phyloP scores from a whole-genome alignment of 768 basidiomycete species.

The Tubosaeta brunneosetosa region DNA sequence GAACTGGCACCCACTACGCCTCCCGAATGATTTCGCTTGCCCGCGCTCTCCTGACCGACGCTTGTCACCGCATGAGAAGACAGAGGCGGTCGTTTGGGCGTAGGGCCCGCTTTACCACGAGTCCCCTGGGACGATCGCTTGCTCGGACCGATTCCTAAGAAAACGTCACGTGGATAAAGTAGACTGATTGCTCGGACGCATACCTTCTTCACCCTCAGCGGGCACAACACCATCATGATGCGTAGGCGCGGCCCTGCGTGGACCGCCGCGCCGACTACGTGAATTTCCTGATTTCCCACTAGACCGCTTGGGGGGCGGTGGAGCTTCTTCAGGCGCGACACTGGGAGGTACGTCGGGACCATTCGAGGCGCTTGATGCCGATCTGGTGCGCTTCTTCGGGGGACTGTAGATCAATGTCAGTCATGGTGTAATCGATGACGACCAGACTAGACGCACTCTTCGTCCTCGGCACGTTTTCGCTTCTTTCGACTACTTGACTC shows the following conservation, averaged over 20 bases:
- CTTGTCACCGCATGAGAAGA: slow-evolving; percentile 31
- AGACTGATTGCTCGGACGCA: slow-evolving; percentile 21
- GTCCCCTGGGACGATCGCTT: slow-evolving; percentile 40
- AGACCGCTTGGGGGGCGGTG: slow-evolving; percentile 32
- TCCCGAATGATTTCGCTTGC: slow-evolving; percentile 44
- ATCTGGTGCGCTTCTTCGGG: slow-evolving; percentile 71
- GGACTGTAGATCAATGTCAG: slow-evolving; percentile 31
- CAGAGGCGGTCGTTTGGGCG: slow-evolving; percentile 29
- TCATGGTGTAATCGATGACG: neutral
- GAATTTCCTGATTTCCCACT: slow-evolving; percentile 24
- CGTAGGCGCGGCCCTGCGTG: slow-evolving; percentile 21
- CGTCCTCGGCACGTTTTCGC: slow-evolving; percentile 73
- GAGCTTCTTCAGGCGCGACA: slow-evolving; percentile 38
- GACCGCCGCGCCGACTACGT: slow-evolving; percentile 31
- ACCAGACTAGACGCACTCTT: slow-evolving; percentile 45
- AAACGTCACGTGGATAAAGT: slow-evolving; percentile 32
- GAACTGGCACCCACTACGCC: slow-evolving; percentile 34
- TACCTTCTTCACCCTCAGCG: slow-evolving; percentile 65
- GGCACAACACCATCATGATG: slow-evolving; percentile 21
- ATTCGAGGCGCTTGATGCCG: slow-evolving; percentile 68
- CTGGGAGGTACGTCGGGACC: slow-evolving; percentile 38
- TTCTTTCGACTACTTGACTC: slow-evolving; percentile 55
- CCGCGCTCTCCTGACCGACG: slow-evolving; percentile 41
- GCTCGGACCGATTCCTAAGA: slow-evolving; percentile 32
- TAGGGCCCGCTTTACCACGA: slow-evolving; percentile 30